Evolutionary conservation across 495 filamentous ascomycete genomes (phyloP).

Genomic region (Hyaloscypha variabilis): DNA sequence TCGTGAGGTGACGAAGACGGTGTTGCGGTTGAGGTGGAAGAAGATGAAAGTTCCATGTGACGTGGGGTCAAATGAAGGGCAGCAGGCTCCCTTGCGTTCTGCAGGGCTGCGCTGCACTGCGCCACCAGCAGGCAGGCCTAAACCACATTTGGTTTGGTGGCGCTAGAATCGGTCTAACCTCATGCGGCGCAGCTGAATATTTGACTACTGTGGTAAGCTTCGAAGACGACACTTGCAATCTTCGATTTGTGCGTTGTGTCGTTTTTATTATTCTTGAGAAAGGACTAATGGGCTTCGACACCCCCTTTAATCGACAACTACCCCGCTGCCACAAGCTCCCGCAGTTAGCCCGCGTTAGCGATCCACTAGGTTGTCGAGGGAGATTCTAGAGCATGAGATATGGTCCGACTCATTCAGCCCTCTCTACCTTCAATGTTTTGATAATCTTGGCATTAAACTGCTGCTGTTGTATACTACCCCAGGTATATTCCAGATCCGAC

Average conservation of each 20-base stretch:
- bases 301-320: too few species aligned
- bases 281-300: too few species aligned
- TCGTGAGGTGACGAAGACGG: too few species aligned
- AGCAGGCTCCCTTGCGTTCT: neutral
- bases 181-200: neutral
- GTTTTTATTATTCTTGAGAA: neutral
- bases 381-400: too few species aligned
- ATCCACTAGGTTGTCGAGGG: too few species aligned
- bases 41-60: neutral
- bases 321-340: neutral
- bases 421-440: too few species aligned
- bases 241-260: neutral
- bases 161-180: neutral
- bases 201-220: neutral
- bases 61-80: neutral
- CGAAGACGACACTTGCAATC: neutral
- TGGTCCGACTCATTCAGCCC: too few species aligned
- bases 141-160: neutral
- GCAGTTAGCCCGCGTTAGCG: too few species aligned
- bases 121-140: neutral
- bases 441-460: too few species aligned
- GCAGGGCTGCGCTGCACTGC: slow-evolving; percentile 22
- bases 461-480: too few species aligned
- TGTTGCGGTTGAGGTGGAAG: neutral
- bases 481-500: too few species aligned